phyloP scores from a whole-genome alignment of 192 early-diverging fungal species.

The Rhizoclosmatium sp. region DNA sequence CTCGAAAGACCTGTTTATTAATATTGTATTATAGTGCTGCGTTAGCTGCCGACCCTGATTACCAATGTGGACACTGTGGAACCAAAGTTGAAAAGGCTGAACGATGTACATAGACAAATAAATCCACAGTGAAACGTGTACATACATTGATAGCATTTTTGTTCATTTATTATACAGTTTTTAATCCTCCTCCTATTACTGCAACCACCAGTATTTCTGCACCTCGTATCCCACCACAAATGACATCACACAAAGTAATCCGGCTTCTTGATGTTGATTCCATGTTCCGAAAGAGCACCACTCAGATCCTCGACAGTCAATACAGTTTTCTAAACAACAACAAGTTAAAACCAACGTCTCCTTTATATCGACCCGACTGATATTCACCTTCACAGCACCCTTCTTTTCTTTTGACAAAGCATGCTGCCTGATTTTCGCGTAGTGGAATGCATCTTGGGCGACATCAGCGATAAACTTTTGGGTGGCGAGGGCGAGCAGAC shows the following conservation, averaged over 20 bases:
- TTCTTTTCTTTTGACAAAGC: conserved; percentile 73
- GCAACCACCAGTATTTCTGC: not conserved
- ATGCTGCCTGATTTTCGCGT: conserved; percentile 79
- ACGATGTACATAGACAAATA: not conserved
- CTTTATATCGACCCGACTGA: not conserved
- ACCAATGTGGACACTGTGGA: not conserved
- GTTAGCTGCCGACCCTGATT: not conserved
- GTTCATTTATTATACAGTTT: too few relatives aligned
- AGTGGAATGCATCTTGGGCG: conserved; percentile 85
- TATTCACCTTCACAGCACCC: conserved; percentile 37
- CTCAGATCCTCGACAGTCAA: conserved; percentile 94
- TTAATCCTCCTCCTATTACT: too few relatives aligned
- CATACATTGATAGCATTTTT: too few relatives aligned
- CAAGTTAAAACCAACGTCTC: not conserved
- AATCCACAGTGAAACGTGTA: too few relatives aligned
- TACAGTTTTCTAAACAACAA: conserved; percentile 65
- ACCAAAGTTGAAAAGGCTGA: not conserved
- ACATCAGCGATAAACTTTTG: conserved; percentile 90
- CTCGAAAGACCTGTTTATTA: too few relatives aligned
- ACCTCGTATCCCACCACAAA: not conserved
- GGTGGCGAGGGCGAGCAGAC: conserved; percentile 79
- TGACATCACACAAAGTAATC: conserved; percentile 80
- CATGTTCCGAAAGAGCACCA: conserved; percentile 88
- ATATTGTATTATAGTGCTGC: not conserved
- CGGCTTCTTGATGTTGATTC: conserved; percentile 94